phyloP scores from a whole-genome alignment of 139 green algal genomes.

The Chlorella sp. region DNA sequence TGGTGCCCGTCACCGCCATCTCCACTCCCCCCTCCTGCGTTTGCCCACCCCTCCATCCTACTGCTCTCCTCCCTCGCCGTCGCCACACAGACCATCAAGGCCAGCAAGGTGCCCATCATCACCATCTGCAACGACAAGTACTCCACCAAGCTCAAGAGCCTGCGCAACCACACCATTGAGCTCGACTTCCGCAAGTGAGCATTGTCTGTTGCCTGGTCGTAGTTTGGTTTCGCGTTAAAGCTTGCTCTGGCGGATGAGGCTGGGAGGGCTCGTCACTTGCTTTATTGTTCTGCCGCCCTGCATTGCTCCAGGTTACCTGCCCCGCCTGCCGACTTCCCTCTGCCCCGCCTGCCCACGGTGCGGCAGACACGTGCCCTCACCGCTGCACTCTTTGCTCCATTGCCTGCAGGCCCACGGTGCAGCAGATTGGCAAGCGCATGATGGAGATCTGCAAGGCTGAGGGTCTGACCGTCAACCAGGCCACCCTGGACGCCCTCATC shows the following conservation, averaged over 20 bases:
- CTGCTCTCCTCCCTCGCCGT: neutral
- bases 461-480: slow-evolving; percentile 76
- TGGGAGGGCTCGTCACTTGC: too few species aligned
- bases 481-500: slow-evolving; percentile 83
- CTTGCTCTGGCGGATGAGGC: neutral
- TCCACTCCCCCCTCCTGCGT: neutral
- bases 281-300: too few species aligned
- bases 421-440: slow-evolving; percentile 86
- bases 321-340: too few species aligned
- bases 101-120: slow-evolving; percentile 93
- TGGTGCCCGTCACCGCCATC: neutral
- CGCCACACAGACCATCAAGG: slow-evolving; percentile 76
- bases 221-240: too few species aligned
- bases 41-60: neutral
- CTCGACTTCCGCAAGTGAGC: slow-evolving; percentile 77
- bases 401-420: slow-evolving; percentile 70
- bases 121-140: slow-evolving; percentile 99
- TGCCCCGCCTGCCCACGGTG: too few species aligned
- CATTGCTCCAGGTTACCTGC: too few species aligned
- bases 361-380: too few species aligned
- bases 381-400: neutral
- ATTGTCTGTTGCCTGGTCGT: too few species aligned
- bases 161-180: slow-evolving; percentile 90
- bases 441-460: slow-evolving; percentile 76
- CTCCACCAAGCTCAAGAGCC: slow-evolving; percentile 86